phyloP scores from a whole-genome alignment of 768 basidiomycete genomes.

The Fibroporia radiculosa region DNA sequence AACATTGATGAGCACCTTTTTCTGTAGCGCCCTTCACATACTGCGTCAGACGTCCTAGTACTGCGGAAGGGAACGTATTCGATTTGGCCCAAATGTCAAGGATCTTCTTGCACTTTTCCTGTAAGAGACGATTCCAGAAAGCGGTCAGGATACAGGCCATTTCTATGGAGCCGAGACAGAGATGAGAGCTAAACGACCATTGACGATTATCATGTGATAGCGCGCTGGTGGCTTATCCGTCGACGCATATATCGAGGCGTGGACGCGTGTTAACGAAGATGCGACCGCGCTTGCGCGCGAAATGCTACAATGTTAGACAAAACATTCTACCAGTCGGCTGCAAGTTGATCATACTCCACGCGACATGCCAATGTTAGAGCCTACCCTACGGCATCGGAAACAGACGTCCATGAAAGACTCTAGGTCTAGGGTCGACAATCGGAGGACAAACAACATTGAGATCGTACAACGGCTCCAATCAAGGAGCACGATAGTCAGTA shows the following conservation, averaged over 20 bases:
- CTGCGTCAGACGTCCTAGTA: slow-evolving; percentile 66
- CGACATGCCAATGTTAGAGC: no score
- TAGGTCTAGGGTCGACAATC: no score
- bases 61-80: slow-evolving; percentile 75
- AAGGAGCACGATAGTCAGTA: slow-evolving; percentile 4
- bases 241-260: slow-evolving; percentile 3
- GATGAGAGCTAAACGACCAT: slow-evolving; percentile 7
- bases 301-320: neutral
- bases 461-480: no score
- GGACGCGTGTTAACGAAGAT: no score
- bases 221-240: slow-evolving; percentile 1
- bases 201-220: slow-evolving; percentile 13
- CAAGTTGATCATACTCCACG: no score
- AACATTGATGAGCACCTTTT: slow-evolving; percentile 84
- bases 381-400: no score
- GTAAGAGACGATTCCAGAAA: slow-evolving; percentile 28
- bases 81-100: slow-evolving; percentile 96
- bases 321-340: no score
- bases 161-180: slow-evolving; percentile 9
- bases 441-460: no score
- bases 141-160: slow-evolving; percentile 32
- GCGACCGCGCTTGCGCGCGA: neutral
- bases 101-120: slow-evolving; percentile 98
- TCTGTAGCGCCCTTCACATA: slow-evolving; percentile 51
- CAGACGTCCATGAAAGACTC: no score